These are phyloP conservation scores for Crithidia acanthocephali DNA, from an alignment of 208 protist species.

Conservation along the genomic window DNA sequence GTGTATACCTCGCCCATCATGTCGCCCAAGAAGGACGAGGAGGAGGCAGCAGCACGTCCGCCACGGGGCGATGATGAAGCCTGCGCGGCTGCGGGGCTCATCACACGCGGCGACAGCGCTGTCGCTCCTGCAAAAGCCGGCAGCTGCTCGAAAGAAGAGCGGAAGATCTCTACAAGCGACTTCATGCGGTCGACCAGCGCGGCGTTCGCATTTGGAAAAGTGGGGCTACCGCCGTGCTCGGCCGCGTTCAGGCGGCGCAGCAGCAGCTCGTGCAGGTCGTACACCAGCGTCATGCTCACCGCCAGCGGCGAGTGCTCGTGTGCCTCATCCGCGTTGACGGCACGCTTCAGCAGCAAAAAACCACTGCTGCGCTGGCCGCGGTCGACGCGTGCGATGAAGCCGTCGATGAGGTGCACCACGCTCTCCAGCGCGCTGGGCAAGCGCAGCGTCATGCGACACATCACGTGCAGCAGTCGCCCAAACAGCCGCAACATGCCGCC, in stretches of 20 bases:
- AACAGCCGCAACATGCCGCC: constrained; percentile 86
- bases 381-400: constrained; percentile 56
- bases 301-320: constrained; percentile 72
- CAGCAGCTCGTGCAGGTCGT: constrained; percentile 70
- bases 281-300: constrained; percentile 65
- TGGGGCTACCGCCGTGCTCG: constrained; percentile 36
- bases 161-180: constrained; percentile 64
- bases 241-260: constrained; percentile 61
- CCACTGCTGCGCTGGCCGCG: constrained; percentile 40
- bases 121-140: constrained; percentile 53
- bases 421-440: constrained; percentile 33
- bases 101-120: neutral
- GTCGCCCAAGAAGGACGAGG: neutral
- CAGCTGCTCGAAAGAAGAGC: constrained; percentile 61
- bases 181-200: constrained; percentile 73
- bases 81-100: constrained; percentile 13
- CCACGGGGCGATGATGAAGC: neutral
- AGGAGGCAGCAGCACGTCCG: neutral
- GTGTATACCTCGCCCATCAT: constrained; percentile 44
- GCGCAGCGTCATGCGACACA: constrained; percentile 68
- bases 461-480: constrained; percentile 70
- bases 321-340: constrained; percentile 39
- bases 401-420: constrained; percentile 45
- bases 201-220: constrained; percentile 45
- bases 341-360: constrained; percentile 47